Conservation (phyloP, 495 filamentous ascomycete species). For the Penicillium bialowiezense region DNA sequence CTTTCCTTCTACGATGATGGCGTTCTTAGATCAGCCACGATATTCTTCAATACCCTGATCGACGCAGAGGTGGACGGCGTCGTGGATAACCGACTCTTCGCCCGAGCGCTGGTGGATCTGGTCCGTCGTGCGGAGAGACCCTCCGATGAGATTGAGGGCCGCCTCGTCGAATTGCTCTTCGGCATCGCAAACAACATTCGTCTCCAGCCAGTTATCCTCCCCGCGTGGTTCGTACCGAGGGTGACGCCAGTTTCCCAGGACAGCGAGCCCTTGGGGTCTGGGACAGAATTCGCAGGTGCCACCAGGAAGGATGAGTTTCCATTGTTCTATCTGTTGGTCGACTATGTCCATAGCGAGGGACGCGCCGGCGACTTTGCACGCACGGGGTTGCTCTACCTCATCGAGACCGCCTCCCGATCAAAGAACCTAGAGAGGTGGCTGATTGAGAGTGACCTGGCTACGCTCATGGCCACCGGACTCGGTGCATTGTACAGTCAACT, state of each 20-base stretch:
- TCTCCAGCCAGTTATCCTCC: slow-evolving; percentile 75
- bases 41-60: slow-evolving; percentile 82
- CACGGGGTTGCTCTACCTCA: slow-evolving; percentile 91
- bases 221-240: slow-evolving; percentile 75
- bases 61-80: slow-evolving; percentile 96
- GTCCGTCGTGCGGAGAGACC: slow-evolving; percentile 55
- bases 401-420: slow-evolving; percentile 85
- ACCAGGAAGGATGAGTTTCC: slow-evolving; percentile 94
- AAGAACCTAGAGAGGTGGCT: slow-evolving; percentile 88
- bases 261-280: slow-evolving; percentile 46
- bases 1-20: slow-evolving; percentile 72
- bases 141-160: slow-evolving; percentile 73
- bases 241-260: slow-evolving; percentile 33
- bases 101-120: slow-evolving; percentile 76
- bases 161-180: slow-evolving; percentile 88
- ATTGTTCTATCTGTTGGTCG: slow-evolving; percentile 89
- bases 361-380: slow-evolving; percentile 95
- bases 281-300: slow-evolving; percentile 70
- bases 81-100: slow-evolving; percentile 78
- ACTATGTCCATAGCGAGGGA: slow-evolving; percentile 93
- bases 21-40: slow-evolving; percentile 76
- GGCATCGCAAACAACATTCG: slow-evolving; percentile 93
- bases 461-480: slow-evolving; percentile 92
- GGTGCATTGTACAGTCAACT: slow-evolving; percentile 96
- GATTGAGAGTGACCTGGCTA: slow-evolving; percentile 93